Base-by-base conservation (phyloP, 2,329 filamentous ascomycete species). In the Ascochyta pisi region DNA sequence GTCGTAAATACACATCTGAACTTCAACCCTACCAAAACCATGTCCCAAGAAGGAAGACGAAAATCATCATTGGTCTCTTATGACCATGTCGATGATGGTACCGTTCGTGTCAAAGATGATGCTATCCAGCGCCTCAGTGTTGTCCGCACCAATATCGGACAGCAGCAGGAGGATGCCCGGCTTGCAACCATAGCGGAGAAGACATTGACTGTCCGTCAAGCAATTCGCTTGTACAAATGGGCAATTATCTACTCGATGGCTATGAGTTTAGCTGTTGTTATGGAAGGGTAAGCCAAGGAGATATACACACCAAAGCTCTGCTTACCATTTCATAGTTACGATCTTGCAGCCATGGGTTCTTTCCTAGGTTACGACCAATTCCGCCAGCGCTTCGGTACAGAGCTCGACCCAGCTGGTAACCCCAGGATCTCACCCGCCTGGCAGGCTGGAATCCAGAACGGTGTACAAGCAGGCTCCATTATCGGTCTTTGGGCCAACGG, bases 181-280 rank as follows among this genome's bases (percentile, higher is more conserved):
- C 43, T 54, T 44, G 53, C 53, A 37, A 57, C 58, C 13, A 34
- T 41, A n/a, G 31, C 38, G 8, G 52, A 58, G 38, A 54, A 58
- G 49, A 35, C 35, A 26, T 54, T 61, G 58, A 61, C 51, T 19
- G 51, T 61, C 12, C 49, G 48, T 38, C 55, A 61, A 40, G 55
- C 58, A 33, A n/a, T 61, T 0, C 55, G 55, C n/a, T 15, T 58
- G 24, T 96, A 96, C 71, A 91, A 90, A 51, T 92, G 93, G 79
- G 92, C 91, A 22, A 87, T 94, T 53, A 81, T 79, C 15, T 96
- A 90, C 89, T 91, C 88, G 66, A 70, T 95, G 37, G 79, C 94
- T 54, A 90, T 96, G 73, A 93, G 90, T 5, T 91, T 89, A 0
- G 91, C 88, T 72, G 92, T 96, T 70, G 85, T 86, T 64, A 96